phyloP scores from a whole-genome alignment of 805 yeast species.

The Groenewaldozyma tartarivorans region DNA sequence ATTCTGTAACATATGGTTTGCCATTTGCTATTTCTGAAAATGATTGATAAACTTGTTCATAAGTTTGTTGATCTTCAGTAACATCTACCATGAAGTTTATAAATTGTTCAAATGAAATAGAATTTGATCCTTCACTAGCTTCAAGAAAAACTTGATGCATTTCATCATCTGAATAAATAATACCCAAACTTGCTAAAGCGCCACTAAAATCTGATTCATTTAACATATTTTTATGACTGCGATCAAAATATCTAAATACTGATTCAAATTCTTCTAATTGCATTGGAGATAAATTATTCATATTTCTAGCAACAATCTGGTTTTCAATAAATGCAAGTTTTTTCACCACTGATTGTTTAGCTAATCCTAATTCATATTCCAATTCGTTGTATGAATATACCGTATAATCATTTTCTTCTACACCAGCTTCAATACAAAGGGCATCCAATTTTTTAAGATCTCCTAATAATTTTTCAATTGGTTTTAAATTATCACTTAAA shows the following conservation, averaged over 20 bases:
- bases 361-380: constrained; percentile 29
- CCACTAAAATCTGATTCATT: constrained; percentile 35
- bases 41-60: constrained; percentile 30
- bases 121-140: constrained; percentile 19
- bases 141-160: constrained; percentile 30
- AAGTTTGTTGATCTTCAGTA: constrained; percentile 31
- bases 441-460: constrained; percentile 22
- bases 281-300: constrained; percentile 28
- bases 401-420: constrained; percentile 31
- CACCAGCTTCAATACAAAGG: constrained; percentile 27
- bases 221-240: constrained; percentile 29
- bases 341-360: constrained; percentile 30
- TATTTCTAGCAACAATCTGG: constrained; percentile 30
- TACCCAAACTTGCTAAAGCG: constrained; percentile 35
- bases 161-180: constrained; percentile 28
- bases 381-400: constrained; percentile 31
- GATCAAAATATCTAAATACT: constrained; percentile 35
- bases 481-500: constrained; percentile 29
- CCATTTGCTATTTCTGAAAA: constrained; percentile 34
- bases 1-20: constrained; percentile 29
- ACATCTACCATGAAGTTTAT: constrained; percentile 31
- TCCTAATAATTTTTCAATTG: constrained; percentile 24
- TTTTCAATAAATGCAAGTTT: constrained; percentile 35
- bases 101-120: constrained; percentile 25
- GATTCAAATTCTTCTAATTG: constrained; percentile 36